A percentile compares a stretch with the other conserved stretches of the same genome.
Evolutionary conservation across 2,329 filamentous ascomycete species (phyloP).

Genomic region (Sarocladium kiliense): DNA sequence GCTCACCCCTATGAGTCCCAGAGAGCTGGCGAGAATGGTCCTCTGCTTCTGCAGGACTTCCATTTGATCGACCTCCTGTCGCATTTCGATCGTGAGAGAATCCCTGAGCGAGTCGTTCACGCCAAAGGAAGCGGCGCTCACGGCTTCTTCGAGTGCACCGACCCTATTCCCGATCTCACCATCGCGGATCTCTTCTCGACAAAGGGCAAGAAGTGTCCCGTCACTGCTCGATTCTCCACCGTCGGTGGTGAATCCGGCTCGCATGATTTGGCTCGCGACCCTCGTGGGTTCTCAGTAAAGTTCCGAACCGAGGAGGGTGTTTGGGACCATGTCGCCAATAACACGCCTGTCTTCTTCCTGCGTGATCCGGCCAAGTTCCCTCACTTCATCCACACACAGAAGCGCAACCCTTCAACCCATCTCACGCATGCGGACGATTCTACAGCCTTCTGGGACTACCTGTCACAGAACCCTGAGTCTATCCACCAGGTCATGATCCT

Average conservation of each 20-base stretch:
- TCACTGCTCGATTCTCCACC: conserved; percentile 67
- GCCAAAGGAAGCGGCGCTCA: conserved; percentile 54
- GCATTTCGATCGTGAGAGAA: conserved; percentile 57
- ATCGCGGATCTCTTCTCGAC: conserved; percentile 48
- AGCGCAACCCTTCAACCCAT: conserved; percentile 66
- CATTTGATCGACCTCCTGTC: conserved; percentile 56
- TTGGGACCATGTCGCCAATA: conserved; percentile 67
- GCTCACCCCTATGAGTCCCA: conserved; percentile 54
- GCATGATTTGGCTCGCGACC: conserved; percentile 66
- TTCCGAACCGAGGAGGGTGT: conserved; percentile 72
- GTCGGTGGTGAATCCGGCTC: conserved; percentile 70
- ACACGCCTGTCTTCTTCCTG: conserved; percentile 73
- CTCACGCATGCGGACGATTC: conserved; percentile 55
- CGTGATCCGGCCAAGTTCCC: conserved; percentile 70
- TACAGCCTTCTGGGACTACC: conserved; percentile 64
- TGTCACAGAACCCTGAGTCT: conserved; percentile 52
- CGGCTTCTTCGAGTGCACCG: conserved; percentile 44
- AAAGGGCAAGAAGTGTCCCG: conserved; percentile 63
- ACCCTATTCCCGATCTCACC: conserved; percentile 48
- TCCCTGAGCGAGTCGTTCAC: conserved; percentile 57
- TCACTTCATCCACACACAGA: conserved; percentile 69
- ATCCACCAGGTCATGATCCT: conserved; percentile 55
- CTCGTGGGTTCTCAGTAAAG: conserved; percentile 68
- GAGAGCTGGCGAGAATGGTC: conserved; percentile 51
- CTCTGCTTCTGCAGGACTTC: conserved; percentile 54